These are phyloP conservation scores for Rhizophagus sp. DNA, from an alignment of 192 early-diverging fungal species.

Conservation along the genomic window DNA sequence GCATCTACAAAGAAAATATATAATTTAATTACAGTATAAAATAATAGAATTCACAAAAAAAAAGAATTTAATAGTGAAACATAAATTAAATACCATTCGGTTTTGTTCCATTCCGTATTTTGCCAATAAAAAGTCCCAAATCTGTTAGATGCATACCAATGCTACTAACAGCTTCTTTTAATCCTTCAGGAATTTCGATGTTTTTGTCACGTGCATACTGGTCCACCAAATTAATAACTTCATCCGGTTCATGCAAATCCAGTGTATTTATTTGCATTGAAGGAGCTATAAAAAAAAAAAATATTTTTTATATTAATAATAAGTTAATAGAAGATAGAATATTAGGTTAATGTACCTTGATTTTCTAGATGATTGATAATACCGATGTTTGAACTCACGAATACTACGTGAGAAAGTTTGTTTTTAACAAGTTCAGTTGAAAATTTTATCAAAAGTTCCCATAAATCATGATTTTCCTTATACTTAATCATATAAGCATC, in stretches of 20 bases:
- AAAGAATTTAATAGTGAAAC: background rate
- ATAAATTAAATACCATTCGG: conserved; percentile 51
- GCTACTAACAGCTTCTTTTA: conserved; percentile 55
- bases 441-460: conserved; percentile 81
- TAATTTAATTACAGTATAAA: background rate
- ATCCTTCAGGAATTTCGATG: conserved; percentile 28
- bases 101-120: conserved; percentile 71
- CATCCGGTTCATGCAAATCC: conserved; percentile 69
- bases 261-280: conserved; percentile 60
- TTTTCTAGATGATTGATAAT: conserved; percentile 62
- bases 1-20: conserved; percentile 52
- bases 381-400: conserved; percentile 75
- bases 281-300: conserved; percentile 45
- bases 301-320: background rate
- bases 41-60: background rate
- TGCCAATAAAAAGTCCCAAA: conserved; percentile 85
- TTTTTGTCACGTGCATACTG: conserved; percentile 44
- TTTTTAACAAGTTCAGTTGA: conserved; percentile 78
- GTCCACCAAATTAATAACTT: conserved; percentile 64
- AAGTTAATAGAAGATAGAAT: background rate
- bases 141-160: conserved; percentile 94
- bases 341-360: conserved; percentile 51
- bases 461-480: conserved; percentile 60
- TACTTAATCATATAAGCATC: conserved; percentile 82
- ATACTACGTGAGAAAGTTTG: conserved; percentile 86